Evolutionary conservation across 176 grass and related monocot species (phyloP).

Genomic region (Musa troglodytarum): DNA sequence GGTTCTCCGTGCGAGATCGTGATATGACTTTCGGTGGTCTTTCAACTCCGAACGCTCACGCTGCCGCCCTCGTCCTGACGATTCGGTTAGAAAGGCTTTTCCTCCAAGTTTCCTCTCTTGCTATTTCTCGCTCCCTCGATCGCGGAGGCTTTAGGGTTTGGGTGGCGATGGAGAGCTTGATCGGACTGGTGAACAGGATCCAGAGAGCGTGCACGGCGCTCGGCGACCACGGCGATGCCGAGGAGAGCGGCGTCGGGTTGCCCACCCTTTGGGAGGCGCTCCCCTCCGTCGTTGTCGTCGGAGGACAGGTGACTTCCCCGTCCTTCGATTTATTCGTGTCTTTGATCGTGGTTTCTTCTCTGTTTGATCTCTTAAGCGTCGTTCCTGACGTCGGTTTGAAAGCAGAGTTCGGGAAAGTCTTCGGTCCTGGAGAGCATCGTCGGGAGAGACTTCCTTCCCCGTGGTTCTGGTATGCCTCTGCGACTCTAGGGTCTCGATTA

Average conservation of each 20-base stretch:
- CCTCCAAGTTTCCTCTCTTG: background rate
- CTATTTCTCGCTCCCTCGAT: background rate
- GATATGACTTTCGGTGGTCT: background rate
- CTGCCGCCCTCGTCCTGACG: background rate
- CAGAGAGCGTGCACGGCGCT: constrained; percentile 67
- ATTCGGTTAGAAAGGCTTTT: background rate
- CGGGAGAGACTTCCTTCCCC: constrained; percentile 61
- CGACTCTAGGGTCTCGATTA: background rate
- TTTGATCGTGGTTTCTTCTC: background rate
- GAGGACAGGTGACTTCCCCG: constrained; percentile 41
- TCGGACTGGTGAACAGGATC: constrained; percentile 65
- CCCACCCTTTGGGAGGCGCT: constrained; percentile 72
- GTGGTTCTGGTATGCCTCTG: constrained; percentile 45
- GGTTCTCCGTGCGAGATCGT: background rate
- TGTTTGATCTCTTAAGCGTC: background rate
- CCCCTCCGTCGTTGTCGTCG: constrained; percentile 66
- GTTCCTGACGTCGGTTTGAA: background rate
- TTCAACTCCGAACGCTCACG: background rate
- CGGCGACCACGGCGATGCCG: constrained; percentile 41
- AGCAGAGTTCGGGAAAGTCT: constrained; percentile 69
- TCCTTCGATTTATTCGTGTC: background rate
- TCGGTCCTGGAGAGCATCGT: constrained; percentile 72
- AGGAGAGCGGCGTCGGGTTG: constrained; percentile 15
- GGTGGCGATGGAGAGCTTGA: constrained; percentile 51
- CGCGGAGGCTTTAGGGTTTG: background rate